Conservation (phyloP, 1,284 basidiomycete genomes). For the Rhodotorula glutinis region DNA sequence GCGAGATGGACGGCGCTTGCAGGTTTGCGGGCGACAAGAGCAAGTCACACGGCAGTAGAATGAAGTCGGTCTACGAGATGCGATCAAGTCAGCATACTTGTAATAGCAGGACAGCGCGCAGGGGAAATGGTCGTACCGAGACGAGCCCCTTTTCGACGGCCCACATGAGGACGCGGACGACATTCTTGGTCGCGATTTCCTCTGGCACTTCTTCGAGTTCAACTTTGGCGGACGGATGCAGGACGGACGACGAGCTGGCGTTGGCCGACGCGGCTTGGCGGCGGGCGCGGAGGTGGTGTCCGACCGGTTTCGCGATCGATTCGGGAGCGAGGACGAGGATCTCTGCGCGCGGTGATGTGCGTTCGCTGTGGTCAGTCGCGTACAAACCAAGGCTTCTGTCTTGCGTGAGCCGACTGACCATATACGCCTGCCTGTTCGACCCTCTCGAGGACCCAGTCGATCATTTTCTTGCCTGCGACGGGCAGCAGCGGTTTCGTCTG, state of each 20-base stretch:
- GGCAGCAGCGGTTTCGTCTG: constrained; percentile 75
- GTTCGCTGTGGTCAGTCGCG: no score
- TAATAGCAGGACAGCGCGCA: no score
- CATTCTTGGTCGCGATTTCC: constrained; percentile 24
- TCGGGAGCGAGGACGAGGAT: constrained; percentile 72
- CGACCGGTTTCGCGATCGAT: constrained; percentile 36
- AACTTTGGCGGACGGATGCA: constrained; percentile 28
- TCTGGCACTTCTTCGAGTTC: constrained; percentile 42
- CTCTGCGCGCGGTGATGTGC: constrained; percentile 64
- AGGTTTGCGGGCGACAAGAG: constrained; percentile 62
- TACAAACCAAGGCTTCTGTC: no score
- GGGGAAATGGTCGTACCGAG: constrained; percentile 42
- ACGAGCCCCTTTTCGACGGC: constrained; percentile 37
- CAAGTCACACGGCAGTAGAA: constrained; percentile 88
- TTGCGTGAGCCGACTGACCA: no score
- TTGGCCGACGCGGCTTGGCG: constrained; percentile 11
- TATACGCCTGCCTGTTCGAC: constrained; percentile 78
- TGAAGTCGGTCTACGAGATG: constrained; percentile 63
- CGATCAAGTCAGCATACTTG: no score
- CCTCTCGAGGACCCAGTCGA: constrained; percentile 81
- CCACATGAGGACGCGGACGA: constrained; percentile 36
- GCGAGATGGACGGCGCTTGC: constrained; percentile 55
- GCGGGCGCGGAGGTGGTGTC: constrained; percentile 39
- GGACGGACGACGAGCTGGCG: constrained; percentile 7
- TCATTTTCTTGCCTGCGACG: constrained; percentile 79